Base-by-base conservation (phyloP, 2,329 filamentous ascomycete genomes). In the Scytalidium lignicola region DNA sequence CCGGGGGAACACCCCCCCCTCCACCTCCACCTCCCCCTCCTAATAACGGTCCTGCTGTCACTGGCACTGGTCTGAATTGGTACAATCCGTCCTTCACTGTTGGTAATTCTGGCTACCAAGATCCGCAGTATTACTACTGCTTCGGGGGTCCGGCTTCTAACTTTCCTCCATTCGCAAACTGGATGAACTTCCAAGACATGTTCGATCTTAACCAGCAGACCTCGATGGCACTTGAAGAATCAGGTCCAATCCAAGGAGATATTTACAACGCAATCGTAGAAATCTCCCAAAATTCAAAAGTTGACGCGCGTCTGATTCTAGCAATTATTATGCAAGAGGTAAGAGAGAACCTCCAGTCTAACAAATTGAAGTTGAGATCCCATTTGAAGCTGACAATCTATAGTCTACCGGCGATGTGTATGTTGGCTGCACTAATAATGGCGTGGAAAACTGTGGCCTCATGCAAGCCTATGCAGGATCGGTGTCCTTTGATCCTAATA, bases 241-340 rank as follows among this genome's bases (percentile, higher is more conserved):
- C 44, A 17, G 23, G 20, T 18, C 44, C 17, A 47, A 47, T 19
- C 23, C 44, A 19, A 47, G 41, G 37, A 7, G 39, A 48, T 40
- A 20, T 48, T 26, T 44, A 22, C 19, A 54, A 52, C 47, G 46
- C 46, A 18, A 48, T 54, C 41, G 13, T 44, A 17, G 32, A 52
- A 26, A 52, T 57, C 28, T 48, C 55, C 2, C 20, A 46, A 21
- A 51, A 53, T 6, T 48, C 57, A 1, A 41, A 44, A 26, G 54
- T 62, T 45, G 60, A 62, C 46, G 48, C 57, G 39, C 53, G 60
- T 19, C 46, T 60, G 10, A 62, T 62, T 44, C 44, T 62, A 6
- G 52, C 53, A 18, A 55, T 61, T 17, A 59, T 62, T 41, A 61
- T 62, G 58, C 60, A 62, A 54, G 60, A 59, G 53, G 55, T 58